phyloP scores from a whole-genome alignment of 129 eudicot genomes.

The Oenanthe sinensis region DNA sequence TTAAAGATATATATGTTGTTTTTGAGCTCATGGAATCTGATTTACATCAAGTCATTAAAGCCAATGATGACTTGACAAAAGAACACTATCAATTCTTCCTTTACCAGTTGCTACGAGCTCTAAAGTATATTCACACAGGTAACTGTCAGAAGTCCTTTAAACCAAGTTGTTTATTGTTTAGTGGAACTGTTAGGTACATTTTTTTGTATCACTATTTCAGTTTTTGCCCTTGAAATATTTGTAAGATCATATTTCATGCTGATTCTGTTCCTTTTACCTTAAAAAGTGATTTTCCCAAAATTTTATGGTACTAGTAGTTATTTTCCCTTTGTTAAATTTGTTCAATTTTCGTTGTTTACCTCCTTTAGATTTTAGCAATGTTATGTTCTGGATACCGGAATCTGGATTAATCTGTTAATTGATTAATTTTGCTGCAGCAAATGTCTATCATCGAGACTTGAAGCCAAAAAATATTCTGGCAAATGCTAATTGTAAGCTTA shows the following conservation, averaged over 20 bases:
- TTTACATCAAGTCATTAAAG: constrained; percentile 91
- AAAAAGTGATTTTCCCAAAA: no score
- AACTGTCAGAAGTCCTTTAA: neutral
- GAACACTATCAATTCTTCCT: constrained; percentile 87
- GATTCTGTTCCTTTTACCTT: no score
- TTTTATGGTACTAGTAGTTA: neutral
- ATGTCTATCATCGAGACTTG: constrained; percentile 83
- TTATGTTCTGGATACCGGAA: neutral
- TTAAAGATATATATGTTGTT: constrained; percentile 84
- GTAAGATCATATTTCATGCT: no score
- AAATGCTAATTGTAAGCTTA: constrained; percentile 90
- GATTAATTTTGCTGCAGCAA: constrained; percentile 43
- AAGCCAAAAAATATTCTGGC: constrained; percentile 90
- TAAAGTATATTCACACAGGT: constrained; percentile 91
- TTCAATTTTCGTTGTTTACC: neutral
- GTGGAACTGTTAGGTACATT: neutral
- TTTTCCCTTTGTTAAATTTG: neutral
- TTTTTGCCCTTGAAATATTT: no score
- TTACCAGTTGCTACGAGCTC: constrained; percentile 77
- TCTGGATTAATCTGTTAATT: constrained; percentile 3
- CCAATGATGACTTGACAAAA: constrained; percentile 82
- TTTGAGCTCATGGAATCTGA: constrained; percentile 95
- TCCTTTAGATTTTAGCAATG: neutral
- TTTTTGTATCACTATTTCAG: neutral
- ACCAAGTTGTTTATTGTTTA: neutral